A percentile compares a stretch with the other conserved stretches of the same genome.
phyloP scores from a whole-genome alignment of 768 basidiomycete genomes.

The Calocybe gangraenosa region DNA sequence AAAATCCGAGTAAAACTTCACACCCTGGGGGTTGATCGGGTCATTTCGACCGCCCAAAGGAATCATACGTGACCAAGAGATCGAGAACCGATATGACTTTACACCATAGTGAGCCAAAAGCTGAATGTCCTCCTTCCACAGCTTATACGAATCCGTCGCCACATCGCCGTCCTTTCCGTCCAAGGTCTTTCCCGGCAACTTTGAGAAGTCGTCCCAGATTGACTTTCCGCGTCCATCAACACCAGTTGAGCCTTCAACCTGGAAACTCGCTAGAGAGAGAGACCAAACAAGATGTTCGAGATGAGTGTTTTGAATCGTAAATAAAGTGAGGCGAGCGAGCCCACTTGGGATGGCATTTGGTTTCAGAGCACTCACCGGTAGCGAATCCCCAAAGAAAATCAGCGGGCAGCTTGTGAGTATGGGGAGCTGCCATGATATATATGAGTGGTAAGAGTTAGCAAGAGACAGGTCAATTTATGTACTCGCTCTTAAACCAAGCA shows the following conservation, averaged over 20 bases:
- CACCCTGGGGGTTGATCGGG: constrained; percentile 66
- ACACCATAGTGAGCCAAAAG: constrained; percentile 62
- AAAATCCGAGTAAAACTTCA: constrained; percentile 65
- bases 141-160: constrained; percentile 66
- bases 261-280: constrained; percentile 65
- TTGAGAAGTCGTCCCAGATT: constrained; percentile 74
- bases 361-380: constrained; percentile 42
- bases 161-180: constrained; percentile 67
- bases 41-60: constrained; percentile 71
- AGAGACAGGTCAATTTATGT: constrained; percentile 19
- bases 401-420: constrained; percentile 40
- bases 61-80: constrained; percentile 74
- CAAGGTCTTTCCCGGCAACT: constrained; percentile 59
- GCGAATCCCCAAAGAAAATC: constrained; percentile 73
- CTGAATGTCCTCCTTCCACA: constrained; percentile 65
- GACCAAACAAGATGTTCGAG: constrained; percentile 11
- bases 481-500: constrained; percentile 35
- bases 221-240: constrained; percentile 62
- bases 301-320: constrained; percentile 1
- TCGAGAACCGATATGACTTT: constrained; percentile 72
- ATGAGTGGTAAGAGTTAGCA: constrained; percentile 24
- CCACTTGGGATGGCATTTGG: too few relatives aligned
- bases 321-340: constrained; percentile 5
- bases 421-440: constrained; percentile 28
- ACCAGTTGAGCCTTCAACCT: constrained; percentile 66